Percentiles rank a stretch among this genome's conserved stretches.
Evolutionary conservation across 116 monocot species (phyloP).

Genomic region (Phalaenopsis hybrid): DNA sequence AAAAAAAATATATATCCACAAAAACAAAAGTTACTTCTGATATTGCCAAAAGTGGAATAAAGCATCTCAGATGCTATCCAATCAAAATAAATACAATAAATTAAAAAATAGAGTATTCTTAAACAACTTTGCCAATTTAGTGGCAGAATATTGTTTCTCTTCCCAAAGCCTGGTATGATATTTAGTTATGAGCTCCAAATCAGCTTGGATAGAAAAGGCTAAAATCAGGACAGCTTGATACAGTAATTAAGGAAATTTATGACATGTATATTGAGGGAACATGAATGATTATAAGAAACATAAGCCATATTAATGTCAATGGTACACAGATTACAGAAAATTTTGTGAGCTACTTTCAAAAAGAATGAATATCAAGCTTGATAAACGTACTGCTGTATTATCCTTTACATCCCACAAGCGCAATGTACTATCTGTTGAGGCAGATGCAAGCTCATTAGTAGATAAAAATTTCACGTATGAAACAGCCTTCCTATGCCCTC

Average conservation of each 20-base stretch:
- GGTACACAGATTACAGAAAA: background rate
- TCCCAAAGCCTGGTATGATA: too few relatives aligned
- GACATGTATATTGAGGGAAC: background rate
- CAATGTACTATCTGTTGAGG: slow-evolving; percentile 94
- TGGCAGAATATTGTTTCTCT: too few relatives aligned
- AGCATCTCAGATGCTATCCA: background rate
- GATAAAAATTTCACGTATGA: slow-evolving; percentile 98
- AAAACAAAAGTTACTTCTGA: background rate
- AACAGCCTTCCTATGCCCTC: slow-evolving; percentile 88
- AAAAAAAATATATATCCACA: background rate
- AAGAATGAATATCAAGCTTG: background rate
- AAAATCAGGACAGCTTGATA: too few relatives aligned
- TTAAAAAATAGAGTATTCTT: too few relatives aligned
- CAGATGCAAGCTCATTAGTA: slow-evolving; percentile 90
- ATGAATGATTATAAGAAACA: background rate
- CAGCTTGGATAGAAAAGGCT: too few relatives aligned
- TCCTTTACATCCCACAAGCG: slow-evolving; percentile 97
- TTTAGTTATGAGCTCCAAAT: too few relatives aligned
- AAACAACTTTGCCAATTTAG: too few relatives aligned
- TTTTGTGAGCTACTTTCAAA: background rate
- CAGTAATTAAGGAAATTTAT: background rate
- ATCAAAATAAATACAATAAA: background rate
- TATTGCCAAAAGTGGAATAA: background rate
- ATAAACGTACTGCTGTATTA: slow-evolving; percentile 50
- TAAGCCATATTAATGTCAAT: background rate